Evolutionary conservation across 2,329 filamentous ascomycete species (phyloP).

Genomic region (Penicillium verrucosum): DNA sequence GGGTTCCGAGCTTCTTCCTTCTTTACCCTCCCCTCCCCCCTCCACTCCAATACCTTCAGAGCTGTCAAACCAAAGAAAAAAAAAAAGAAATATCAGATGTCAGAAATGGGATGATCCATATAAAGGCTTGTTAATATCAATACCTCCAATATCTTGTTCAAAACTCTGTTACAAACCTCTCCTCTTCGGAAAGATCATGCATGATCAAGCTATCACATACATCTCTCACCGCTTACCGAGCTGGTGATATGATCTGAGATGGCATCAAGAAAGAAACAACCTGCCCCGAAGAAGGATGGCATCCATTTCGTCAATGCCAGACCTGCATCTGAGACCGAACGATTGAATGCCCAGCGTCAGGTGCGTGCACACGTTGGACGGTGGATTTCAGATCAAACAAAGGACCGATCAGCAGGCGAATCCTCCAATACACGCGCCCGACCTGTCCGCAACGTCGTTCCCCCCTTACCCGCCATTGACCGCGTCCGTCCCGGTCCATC

Average conservation of each 20-base stretch:
- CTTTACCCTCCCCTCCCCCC: neutral
- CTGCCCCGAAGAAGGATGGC: constrained; percentile 19
- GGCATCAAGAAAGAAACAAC: constrained; percentile 23
- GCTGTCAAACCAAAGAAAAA: too few species aligned
- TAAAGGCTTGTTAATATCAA: neutral
- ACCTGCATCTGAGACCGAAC: constrained; percentile 30
- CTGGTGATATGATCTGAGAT: constrained; percentile 14
- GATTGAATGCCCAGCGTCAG: constrained; percentile 26
- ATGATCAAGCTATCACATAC: neutral
- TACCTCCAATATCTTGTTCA: neutral
- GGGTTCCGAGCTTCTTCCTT: neutral
- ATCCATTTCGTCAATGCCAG: constrained; percentile 37
- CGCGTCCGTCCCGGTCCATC: neutral
- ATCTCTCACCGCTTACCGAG: neutral
- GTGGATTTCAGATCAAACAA: constrained; percentile 38
- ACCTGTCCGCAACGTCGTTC: neutral
- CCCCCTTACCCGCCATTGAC: neutral
- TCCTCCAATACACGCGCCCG: neutral
- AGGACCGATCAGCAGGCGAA: constrained; percentile 22
- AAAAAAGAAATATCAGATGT: neutral
- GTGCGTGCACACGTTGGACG: constrained; percentile 37
- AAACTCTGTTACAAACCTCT: neutral
- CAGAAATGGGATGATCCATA: neutral
- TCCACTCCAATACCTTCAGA: neutral
- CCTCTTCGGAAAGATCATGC: neutral